Conservation (phyloP, 2,329 filamentous ascomycete species). For the Fusarium incarnatum region DNA sequence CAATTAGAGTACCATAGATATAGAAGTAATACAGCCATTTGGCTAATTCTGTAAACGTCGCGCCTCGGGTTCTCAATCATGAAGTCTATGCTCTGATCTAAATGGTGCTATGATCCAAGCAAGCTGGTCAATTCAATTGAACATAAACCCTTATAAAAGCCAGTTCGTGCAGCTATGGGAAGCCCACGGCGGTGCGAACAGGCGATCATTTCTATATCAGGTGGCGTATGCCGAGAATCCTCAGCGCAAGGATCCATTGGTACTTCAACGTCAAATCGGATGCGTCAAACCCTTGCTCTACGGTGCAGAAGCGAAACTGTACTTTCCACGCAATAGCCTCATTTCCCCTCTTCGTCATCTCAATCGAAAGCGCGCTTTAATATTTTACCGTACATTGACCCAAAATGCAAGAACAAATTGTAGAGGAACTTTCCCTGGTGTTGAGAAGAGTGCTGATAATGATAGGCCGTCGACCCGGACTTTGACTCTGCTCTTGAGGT, state of each 20-base stretch:
- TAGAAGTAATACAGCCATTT: background rate
- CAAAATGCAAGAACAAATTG: conserved; percentile 22
- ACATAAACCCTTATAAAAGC: background rate
- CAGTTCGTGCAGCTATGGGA: background rate
- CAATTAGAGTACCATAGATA: background rate
- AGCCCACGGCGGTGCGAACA: no score
- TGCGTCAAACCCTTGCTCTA: background rate
- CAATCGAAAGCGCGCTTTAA: background rate
- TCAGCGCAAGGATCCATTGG: background rate
- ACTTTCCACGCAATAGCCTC: background rate
- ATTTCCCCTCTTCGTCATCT: background rate
- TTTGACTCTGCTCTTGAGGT: conserved; percentile 25
- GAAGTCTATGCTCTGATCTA: background rate
- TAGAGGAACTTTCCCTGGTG: fast-evolving
- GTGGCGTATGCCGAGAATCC: background rate
- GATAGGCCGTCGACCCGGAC: conserved; percentile 10
- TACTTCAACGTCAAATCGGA: conserved; percentile 9
- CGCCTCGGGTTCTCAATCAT: background rate
- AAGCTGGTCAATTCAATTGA: background rate
- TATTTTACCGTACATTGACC: background rate
- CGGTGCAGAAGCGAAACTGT: background rate
- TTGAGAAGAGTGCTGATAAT: fast-evolving
- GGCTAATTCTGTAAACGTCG: background rate
- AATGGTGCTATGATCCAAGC: fast-evolving
- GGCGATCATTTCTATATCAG: background rate